Evolutionary conservation across 164 flowering plant genomes (phyloP).

Genomic region (Hamamelis virginiana): DNA sequence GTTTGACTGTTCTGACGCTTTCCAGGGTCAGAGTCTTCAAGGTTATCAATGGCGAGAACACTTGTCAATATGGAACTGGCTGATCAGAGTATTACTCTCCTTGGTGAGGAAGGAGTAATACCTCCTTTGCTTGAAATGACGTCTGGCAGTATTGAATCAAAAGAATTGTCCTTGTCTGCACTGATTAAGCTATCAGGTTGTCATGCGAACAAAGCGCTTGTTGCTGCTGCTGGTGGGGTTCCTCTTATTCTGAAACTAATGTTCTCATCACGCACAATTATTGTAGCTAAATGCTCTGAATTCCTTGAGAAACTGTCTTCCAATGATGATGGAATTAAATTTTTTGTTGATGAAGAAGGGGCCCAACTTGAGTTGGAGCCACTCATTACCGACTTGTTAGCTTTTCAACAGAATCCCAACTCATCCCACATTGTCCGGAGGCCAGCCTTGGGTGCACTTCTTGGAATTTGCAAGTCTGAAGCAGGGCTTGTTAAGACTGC

Average conservation of each 20-base stretch:
- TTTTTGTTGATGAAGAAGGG: slow-evolving; percentile 49
- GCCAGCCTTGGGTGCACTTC: slow-evolving; percentile 52
- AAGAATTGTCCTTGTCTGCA: slow-evolving; percentile 45
- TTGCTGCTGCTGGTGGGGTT: slow-evolving; percentile 61
- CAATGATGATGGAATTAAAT: slow-evolving; percentile 50
- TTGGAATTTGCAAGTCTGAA: slow-evolving; percentile 52
- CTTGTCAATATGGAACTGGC: slow-evolving; percentile 48
- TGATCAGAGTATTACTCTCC: slow-evolving; percentile 40
- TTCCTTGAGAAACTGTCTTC: slow-evolving; percentile 55
- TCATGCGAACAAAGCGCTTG: slow-evolving; percentile 42
- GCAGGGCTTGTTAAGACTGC: slow-evolving; percentile 46
- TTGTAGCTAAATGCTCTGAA: slow-evolving; percentile 46
- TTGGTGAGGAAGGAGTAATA: slow-evolving; percentile 65
- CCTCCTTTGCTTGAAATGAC: slow-evolving; percentile 59
- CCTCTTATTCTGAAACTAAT: slow-evolving; percentile 40
- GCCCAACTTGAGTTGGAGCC: slow-evolving; percentile 44
- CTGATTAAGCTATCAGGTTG: slow-evolving; percentile 49
- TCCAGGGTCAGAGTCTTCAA: slow-evolving; percentile 53
- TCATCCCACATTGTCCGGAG: slow-evolving; percentile 31
- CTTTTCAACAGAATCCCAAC: slow-evolving; percentile 38
- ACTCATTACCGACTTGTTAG: slow-evolving; percentile 37
- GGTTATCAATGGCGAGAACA: slow-evolving; percentile 40
- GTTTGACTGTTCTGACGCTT: slow-evolving; percentile 13
- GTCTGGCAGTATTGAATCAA: slow-evolving; percentile 43
- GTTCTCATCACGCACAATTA: slow-evolving; percentile 34